Conservation (phyloP, 768 basidiomycete species). For the Lactifluus subvellereus region DNA sequence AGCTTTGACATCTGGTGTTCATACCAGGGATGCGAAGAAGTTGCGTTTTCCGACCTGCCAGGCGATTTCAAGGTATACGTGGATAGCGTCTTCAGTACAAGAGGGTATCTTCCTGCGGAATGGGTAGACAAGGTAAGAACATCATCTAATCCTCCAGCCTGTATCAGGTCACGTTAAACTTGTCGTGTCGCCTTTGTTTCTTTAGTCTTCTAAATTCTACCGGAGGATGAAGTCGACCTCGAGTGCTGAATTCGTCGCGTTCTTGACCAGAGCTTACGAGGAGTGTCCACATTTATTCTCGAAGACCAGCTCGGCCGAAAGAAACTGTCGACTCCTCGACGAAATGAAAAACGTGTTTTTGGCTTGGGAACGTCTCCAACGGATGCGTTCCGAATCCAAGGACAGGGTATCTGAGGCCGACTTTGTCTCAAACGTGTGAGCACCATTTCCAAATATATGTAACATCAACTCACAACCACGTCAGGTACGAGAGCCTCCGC, state of each 20-base stretch:
- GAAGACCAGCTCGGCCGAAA: conserved; percentile 22
- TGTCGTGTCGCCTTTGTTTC: not conserved
- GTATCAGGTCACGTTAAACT: not conserved
- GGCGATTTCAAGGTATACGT: conserved; percentile 35
- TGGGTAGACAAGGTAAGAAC: conserved; percentile 41
- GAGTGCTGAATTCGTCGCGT: conserved; percentile 30
- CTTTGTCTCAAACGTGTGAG: conserved; percentile 50
- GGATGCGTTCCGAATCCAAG: conserved; percentile 38
- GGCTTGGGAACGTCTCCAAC: conserved; percentile 41
- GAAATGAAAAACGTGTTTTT: conserved; percentile 38
- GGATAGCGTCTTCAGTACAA: conserved; percentile 36
- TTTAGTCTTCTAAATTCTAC: conserved; percentile 29
- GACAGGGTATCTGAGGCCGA: conserved; percentile 52
- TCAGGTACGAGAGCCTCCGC: conserved; percentile 46
- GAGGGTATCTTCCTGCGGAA: conserved; percentile 33
- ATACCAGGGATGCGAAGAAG: conserved; percentile 46
- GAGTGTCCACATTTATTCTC: conserved; percentile 40
- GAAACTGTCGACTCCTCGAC: conserved; percentile 30
- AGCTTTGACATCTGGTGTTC: conserved; percentile 49
- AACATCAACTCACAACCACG: not conserved
- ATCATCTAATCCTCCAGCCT: not conserved
- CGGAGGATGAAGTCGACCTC: conserved; percentile 27
- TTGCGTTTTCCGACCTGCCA: conserved; percentile 42
- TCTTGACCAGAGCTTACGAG: conserved; percentile 33
- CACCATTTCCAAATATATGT: not conserved